Conservation (phyloP, 192 early-diverging fungal genomes). For the Rhizophagus prolifer region DNA sequence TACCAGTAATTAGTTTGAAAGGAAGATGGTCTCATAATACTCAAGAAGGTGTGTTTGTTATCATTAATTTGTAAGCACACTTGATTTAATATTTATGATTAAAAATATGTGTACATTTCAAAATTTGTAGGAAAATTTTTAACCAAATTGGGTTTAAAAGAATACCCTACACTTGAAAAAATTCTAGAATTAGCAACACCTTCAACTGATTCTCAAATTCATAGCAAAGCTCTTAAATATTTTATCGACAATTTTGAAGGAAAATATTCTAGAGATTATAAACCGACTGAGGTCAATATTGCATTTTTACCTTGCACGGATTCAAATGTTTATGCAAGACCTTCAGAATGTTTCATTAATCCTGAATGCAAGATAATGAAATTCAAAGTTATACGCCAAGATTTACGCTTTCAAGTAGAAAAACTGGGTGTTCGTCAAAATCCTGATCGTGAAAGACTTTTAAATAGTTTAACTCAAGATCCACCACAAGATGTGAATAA, state of each 20-base stretch:
- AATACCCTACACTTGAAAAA: constrained; percentile 37
- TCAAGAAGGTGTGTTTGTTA: constrained; percentile 23
- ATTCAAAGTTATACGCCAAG: constrained; percentile 61
- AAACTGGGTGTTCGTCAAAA: constrained; percentile 67
- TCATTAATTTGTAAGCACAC: no score
- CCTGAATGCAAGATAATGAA: constrained; percentile 61
- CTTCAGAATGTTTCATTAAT: constrained; percentile 66
- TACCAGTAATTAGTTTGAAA: constrained; percentile 73
- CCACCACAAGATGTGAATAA: constrained; percentile 36
- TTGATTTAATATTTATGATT: no score
- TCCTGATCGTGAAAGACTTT: constrained; percentile 46
- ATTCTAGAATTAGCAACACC: constrained; percentile 46
- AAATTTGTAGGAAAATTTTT: constrained; percentile 46
- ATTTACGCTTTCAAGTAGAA: constrained; percentile 47
- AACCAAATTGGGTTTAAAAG: constrained; percentile 48
- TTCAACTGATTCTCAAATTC: constrained; percentile 33
- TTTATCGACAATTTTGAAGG: constrained; percentile 69
- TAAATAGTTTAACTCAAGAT: constrained; percentile 40
- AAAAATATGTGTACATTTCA: no score
- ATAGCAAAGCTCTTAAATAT: constrained; percentile 60
- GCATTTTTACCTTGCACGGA: constrained; percentile 63
- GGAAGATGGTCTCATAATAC: constrained; percentile 39
- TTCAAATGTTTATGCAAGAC: constrained; percentile 43
- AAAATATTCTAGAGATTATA: constrained; percentile 55
- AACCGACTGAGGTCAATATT: constrained; percentile 34